A percentile compares a stretch with the other conserved stretches of the same genome.
phyloP scores from a whole-genome alignment of 2,329 filamentous ascomycete species.

The Colletotrichum endophyticum region DNA sequence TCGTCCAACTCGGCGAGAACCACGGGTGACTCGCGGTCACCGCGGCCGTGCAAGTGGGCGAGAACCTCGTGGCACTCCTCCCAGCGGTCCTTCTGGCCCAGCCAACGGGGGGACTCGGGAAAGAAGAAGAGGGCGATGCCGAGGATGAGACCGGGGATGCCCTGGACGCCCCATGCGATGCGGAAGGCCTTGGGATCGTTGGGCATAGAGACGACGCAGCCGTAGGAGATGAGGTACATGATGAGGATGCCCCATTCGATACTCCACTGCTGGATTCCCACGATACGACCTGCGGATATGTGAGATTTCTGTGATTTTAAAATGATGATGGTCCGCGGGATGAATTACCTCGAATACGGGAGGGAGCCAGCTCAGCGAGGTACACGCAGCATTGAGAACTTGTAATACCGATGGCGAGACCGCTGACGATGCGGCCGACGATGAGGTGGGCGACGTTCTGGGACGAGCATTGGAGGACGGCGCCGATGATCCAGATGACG shows the following conservation, averaged over 20 bases:
- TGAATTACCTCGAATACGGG: constrained; percentile 43
- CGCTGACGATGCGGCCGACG: constrained; percentile 64
- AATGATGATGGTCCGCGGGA: accelerated
- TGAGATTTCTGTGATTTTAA: not conserved
- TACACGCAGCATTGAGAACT: constrained; percentile 73
- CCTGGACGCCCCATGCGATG: constrained; percentile 35
- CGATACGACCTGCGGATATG: constrained; percentile 56
- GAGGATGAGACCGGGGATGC: constrained; percentile 25
- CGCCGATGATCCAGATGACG: constrained; percentile 60
- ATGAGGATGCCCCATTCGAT: constrained; percentile 72
- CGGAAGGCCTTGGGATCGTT: constrained; percentile 66
- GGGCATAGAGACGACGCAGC: constrained; percentile 60
- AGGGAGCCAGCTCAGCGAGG: constrained; percentile 68
- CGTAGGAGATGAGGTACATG: constrained; percentile 74
- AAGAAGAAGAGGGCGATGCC: constrained; percentile 23
- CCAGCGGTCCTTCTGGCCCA: constrained; percentile 20
- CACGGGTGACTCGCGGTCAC: constrained; percentile 56
- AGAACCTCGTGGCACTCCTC: constrained; percentile 23
- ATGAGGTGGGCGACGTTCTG: constrained; percentile 62
- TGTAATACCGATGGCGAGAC: constrained; percentile 69
- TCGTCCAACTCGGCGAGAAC: constrained; percentile 64
- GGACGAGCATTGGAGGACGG: constrained; percentile 62
- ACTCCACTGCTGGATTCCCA: constrained; percentile 76
- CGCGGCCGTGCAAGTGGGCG: constrained; percentile 56
- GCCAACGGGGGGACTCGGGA: constrained; percentile 18